Conservation (phyloP, 495 filamentous ascomycete genomes). For the Glonium stellatum region DNA sequence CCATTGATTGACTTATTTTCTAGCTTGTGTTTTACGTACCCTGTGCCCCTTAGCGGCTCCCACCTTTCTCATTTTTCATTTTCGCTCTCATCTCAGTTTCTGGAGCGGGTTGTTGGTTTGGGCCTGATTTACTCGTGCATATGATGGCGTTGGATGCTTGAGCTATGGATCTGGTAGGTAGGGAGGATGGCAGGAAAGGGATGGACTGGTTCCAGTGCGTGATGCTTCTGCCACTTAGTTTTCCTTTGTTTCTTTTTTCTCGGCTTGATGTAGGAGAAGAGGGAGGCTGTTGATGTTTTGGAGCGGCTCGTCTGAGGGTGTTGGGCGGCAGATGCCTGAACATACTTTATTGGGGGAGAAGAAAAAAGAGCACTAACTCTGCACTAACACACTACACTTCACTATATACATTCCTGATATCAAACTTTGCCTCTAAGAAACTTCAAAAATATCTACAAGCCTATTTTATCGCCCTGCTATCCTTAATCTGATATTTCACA, state of each 20-base stretch:
- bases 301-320: background rate
- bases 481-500: too few relatives aligned
- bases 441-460: background rate
- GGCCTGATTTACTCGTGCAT: too few relatives aligned
- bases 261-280: background rate
- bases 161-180: background rate
- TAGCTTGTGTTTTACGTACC: too few relatives aligned
- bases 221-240: background rate
- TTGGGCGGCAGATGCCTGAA: too few relatives aligned
- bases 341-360: background rate
- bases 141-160: background rate
- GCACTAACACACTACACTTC: slow-evolving; percentile 1
- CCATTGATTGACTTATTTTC: too few relatives aligned
- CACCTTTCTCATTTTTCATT: too few relatives aligned
- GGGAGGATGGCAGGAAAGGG: background rate
- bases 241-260: background rate
- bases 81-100: too few relatives aligned
- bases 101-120: too few relatives aligned
- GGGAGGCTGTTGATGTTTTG: background rate
- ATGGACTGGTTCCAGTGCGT: background rate
- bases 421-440: background rate
- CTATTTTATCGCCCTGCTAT: background rate
- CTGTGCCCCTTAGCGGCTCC: too few relatives aligned
- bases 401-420: background rate
- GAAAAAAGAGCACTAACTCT: background rate